Conservation (phyloP, 768 basidiomycete genomes). For the Lactarius evosmus region DNA sequence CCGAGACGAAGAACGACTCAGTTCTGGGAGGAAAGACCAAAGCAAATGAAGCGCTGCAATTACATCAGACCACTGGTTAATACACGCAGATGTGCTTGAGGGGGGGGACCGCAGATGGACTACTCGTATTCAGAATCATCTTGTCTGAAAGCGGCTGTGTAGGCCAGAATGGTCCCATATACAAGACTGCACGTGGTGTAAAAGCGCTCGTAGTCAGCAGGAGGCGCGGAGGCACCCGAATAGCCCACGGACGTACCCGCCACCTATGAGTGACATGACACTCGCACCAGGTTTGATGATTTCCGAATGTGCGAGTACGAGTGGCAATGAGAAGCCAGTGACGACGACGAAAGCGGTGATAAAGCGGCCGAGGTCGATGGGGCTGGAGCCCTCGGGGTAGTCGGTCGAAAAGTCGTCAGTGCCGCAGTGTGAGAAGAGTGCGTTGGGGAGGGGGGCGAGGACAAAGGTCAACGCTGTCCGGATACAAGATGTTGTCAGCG, state of each 20-base stretch:
- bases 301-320: constrained; percentile 88
- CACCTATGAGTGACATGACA: constrained; percentile 92
- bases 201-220: constrained; percentile 9
- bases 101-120: background rate
- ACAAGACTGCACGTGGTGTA: constrained; percentile 51
- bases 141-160: constrained; percentile 78
- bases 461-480: constrained; percentile 87
- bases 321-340: constrained; percentile 88
- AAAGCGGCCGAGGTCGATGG: constrained; percentile 91
- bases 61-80: constrained; percentile 4
- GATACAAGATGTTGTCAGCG: background rate
- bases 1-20: background rate
- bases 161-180: constrained; percentile 87
- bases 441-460: constrained; percentile 93
- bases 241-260: constrained; percentile 55
- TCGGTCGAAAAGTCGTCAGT: constrained; percentile 82
- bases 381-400: constrained; percentile 64
- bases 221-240: background rate
- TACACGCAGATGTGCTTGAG: constrained; percentile 3
- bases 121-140: constrained; percentile 81
- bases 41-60: constrained; percentile 8
- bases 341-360: constrained; percentile 88
- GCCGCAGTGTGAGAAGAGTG: constrained; percentile 89
- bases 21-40: background rate
- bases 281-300: constrained; percentile 83